These are phyloP conservation scores for Clitoria ternatea DNA, from an alignment of 306 rosid species.

Conservation along the genomic window DNA sequence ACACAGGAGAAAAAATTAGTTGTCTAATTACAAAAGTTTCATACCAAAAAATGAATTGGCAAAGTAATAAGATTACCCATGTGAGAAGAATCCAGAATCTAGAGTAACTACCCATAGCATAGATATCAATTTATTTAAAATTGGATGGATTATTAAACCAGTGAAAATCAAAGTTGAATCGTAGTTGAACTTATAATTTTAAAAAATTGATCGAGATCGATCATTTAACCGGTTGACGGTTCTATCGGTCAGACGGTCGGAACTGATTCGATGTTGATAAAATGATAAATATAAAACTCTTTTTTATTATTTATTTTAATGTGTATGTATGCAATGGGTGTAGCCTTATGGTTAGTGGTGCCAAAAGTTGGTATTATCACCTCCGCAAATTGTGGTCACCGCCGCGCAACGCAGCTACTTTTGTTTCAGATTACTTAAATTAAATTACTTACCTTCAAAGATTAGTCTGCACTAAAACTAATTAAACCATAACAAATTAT, in stretches of 20 bases:
- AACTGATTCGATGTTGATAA: too few relatives aligned
- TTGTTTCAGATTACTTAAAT: conserved; percentile 22
- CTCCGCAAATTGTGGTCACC: conserved; percentile 36
- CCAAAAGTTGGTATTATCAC: conserved; percentile 24
- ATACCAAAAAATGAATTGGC: neutral
- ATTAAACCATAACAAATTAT: conserved; percentile 1
- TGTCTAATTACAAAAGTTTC: neutral
- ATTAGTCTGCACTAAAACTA: neutral
- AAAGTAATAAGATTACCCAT: neutral
- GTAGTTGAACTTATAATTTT: too few relatives aligned
- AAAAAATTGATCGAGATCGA: too few relatives aligned
- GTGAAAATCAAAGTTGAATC: too few relatives aligned
- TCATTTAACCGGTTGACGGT: too few relatives aligned
- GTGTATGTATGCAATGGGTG: neutral
- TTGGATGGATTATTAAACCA: too few relatives aligned
- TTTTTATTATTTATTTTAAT: too few relatives aligned
- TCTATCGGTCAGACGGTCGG: too few relatives aligned
- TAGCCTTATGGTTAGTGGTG: conserved; percentile 28
- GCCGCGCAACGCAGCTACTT: conserved; percentile 35
- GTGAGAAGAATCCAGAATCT: conserved; percentile 1
- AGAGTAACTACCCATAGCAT: too few relatives aligned
- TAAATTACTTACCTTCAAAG: neutral
- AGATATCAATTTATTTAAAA: too few relatives aligned
- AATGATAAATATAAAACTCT: too few relatives aligned
- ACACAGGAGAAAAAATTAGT: neutral